These are phyloP conservation scores for Phytophthora pluvialis DNA, from an alignment of 352 stramenopile genomes.

Conservation along the genomic window DNA sequence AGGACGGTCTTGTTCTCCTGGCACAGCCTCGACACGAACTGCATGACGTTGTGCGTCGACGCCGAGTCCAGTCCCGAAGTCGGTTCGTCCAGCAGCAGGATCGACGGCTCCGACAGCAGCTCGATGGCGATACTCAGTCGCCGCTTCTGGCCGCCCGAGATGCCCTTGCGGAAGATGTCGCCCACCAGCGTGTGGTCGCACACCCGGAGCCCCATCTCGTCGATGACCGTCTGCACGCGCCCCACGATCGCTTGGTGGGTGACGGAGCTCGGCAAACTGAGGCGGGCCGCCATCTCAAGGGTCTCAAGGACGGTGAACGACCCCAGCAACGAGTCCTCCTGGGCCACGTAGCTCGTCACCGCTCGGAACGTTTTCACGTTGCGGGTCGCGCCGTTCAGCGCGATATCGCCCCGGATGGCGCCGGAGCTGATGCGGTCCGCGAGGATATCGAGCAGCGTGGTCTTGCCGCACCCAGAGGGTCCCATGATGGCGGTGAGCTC, in stretches of 20 bases:
- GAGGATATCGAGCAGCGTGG: conserved; percentile 70
- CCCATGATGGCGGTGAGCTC: conserved; percentile 75
- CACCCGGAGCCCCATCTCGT: conserved; percentile 68
- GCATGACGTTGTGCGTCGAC: conserved; percentile 90
- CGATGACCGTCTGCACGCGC: conserved; percentile 63
- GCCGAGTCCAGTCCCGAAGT: conserved; percentile 93
- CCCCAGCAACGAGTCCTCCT: conserved; percentile 61
- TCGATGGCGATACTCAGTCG: conserved; percentile 94
- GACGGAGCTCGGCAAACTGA: conserved; percentile 53
- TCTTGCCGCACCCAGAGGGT: conserved; percentile 67
- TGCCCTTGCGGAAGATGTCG: conserved; percentile 84
- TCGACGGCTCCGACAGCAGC: conserved; percentile 92
- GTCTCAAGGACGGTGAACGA: conserved; percentile 78
- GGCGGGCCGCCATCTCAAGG: conserved; percentile 60
- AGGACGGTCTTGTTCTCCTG: conserved; percentile 80
- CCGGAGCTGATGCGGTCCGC: conserved; percentile 47
- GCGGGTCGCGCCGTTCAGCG: conserved; percentile 52
- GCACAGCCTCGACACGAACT: conserved; percentile 55
- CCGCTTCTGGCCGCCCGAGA: conserved; percentile 90
- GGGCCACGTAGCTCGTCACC: conserved; percentile 66
- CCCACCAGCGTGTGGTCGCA: conserved; percentile 72
- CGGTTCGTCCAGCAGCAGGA: conserved; percentile 95
- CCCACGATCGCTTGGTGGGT: conserved; percentile 45
- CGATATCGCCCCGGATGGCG: conserved; percentile 46
- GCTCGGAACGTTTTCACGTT: conserved; percentile 45